phyloP scores from a whole-genome alignment of 495 filamentous ascomycete genomes.

The Chaetomidium leptoderma region DNA sequence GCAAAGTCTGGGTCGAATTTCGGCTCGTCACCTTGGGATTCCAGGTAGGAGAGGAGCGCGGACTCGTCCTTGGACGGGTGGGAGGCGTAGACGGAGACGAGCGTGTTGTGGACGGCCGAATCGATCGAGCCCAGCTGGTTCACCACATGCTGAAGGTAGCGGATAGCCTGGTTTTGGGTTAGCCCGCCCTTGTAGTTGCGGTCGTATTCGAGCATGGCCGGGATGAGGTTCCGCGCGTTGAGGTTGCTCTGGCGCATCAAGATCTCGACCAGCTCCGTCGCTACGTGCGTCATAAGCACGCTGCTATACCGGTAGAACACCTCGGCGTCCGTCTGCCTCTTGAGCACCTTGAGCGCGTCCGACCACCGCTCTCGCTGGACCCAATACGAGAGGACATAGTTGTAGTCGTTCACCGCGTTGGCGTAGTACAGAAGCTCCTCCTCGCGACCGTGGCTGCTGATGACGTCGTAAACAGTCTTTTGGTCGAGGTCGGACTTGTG shows the following conservation, averaged over 20 bases:
- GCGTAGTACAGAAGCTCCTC: slow-evolving; percentile 90
- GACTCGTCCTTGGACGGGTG: slow-evolving; percentile 76
- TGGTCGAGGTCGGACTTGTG: slow-evolving; percentile 82
- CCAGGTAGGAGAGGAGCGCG: slow-evolving; percentile 80
- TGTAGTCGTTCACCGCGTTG: slow-evolving; percentile 79
- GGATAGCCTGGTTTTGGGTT: slow-evolving; percentile 82
- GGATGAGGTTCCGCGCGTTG: slow-evolving; percentile 83
- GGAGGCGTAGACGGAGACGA: slow-evolving; percentile 93
- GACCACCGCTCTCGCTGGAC: slow-evolving; percentile 91
- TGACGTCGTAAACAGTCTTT: slow-evolving; percentile 91
- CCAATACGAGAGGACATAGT: slow-evolving; percentile 95
- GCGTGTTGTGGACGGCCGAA: slow-evolving; percentile 93
- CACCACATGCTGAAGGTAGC: slow-evolving; percentile 91
- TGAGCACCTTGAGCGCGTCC: slow-evolving; percentile 82
- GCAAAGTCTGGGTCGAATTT: slow-evolving; percentile 97
- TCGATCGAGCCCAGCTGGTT: slow-evolving; percentile 77
- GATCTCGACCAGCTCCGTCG: slow-evolving; percentile 82
- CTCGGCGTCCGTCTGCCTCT: slow-evolving; percentile 83
- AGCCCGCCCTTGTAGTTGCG: slow-evolving; percentile 60
- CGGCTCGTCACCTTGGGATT: slow-evolving; percentile 62
- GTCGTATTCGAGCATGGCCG: slow-evolving; percentile 90
- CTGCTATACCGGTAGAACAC: slow-evolving; percentile 95
- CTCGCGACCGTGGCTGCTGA: slow-evolving; percentile 91
- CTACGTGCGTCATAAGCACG: slow-evolving; percentile 87
- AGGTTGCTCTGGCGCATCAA: slow-evolving; percentile 87